Percentiles rank a stretch among this genome's conserved stretches.
Conservation (phyloP, 805 yeast genomes). For the Dipodascus geniculatus region DNA sequence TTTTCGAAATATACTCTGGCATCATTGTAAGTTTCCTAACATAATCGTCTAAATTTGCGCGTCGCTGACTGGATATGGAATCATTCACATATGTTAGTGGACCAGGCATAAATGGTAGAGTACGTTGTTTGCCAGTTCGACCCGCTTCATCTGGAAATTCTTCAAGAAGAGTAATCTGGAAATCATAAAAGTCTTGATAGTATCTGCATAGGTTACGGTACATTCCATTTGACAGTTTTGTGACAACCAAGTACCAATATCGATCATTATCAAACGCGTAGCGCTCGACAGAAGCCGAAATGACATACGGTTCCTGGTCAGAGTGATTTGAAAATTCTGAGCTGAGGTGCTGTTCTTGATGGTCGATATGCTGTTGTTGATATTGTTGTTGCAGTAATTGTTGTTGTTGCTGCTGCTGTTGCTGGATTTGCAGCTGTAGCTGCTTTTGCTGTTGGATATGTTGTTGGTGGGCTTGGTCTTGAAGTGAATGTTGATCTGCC, state of each 20-base stretch:
- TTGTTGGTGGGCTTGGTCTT: conserved; percentile 10
- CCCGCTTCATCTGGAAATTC: conserved; percentile 91
- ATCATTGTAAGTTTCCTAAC: conserved; percentile 50
- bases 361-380: conserved; percentile 9
- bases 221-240: conserved; percentile 56
- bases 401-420: conserved; percentile 6
- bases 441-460: conserved; percentile 7
- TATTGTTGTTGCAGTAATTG: conserved; percentile 8
- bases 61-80: conserved; percentile 43
- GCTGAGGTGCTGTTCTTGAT: neutral
- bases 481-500: conserved; percentile 2
- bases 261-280: conserved; percentile 75
- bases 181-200: conserved; percentile 92
- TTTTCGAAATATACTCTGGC: conserved; percentile 66
- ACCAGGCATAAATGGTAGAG: conserved; percentile 91
- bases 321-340: neutral
- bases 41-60: conserved; percentile 44
- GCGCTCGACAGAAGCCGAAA: conserved; percentile 65
- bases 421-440: conserved; percentile 9
- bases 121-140: conserved; percentile 62
- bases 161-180: conserved; percentile 74
- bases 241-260: conserved; percentile 75
- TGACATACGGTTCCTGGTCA: conserved; percentile 20
- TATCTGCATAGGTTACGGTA: conserved; percentile 66
- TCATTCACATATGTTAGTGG: conserved; percentile 89